Evolutionary conservation across 1,284 basidiomycete species (phyloP), one percentile per base, ranked within the genome.

Genomic region (Ceratobasidium theobromae): DNA sequence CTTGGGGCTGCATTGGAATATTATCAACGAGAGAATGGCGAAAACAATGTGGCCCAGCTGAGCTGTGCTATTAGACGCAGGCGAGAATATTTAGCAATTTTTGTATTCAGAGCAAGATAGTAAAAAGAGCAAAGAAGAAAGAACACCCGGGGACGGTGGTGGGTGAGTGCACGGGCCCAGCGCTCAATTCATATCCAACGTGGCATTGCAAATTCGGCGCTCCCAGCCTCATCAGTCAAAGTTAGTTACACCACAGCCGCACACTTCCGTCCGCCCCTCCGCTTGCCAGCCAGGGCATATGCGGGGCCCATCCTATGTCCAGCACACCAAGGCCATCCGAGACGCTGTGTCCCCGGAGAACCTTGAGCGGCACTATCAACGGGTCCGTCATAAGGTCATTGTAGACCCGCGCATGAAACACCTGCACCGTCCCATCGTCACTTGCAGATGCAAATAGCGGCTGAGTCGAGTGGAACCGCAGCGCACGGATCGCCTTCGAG

Each of bases 351-450:
- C 95, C 96, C 33, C 93, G 82, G 55, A 99, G 81, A 68, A 99
- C 95, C 79, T 99, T 99, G 73, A 99, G 81, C 30, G 97, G 97
- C 0, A 99, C 96, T 73, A 99, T 95, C 67, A 98, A 81, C 35
- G 97, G 92, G 77, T 98, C 95, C 67, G 93, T 95, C 84, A 95
- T 90, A 55, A 98, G 82, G 75, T 98, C 96, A 73, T 85, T 89
- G 78, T 92, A 98, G 38, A 99, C 91, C 67, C 95, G 88, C 25
- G 89, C 85, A 77, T 99, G 97, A 86, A 99, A 99, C 68, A 99
- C 80, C 76, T 99, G 97, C 71, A 98, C 91, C 41, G 92, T 89
- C 28, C 96, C 97, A 76, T 99, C 97, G 77, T 99, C 97, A 21
- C 93, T 94, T 49, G 93, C 91, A 9, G 93, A 95, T 1, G 95